Evolutionary conservation across 345 rosid genomes (phyloP).

Genomic region (Populus nigra): DNA sequence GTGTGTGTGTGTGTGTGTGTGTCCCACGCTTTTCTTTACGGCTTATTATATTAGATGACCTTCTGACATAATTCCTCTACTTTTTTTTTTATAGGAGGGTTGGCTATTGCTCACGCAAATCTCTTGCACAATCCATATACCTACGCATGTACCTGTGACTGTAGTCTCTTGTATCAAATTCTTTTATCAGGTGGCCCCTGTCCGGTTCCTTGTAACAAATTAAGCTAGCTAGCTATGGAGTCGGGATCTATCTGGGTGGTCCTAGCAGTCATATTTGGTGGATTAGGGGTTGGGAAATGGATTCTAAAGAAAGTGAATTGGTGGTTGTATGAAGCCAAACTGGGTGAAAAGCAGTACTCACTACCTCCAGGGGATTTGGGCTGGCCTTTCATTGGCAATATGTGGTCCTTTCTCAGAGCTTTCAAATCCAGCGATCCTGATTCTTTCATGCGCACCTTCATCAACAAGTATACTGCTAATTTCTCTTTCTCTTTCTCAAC

Average conservation of each 20-base stretch:
- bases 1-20: too few relatives aligned
- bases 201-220: too few relatives aligned
- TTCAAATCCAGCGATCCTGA: slow-evolving; percentile 72
- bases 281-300: slow-evolving; percentile 38
- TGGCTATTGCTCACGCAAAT: too few relatives aligned
- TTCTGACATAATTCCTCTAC: too few relatives aligned
- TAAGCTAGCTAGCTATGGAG: background rate
- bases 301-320: slow-evolving; percentile 42
- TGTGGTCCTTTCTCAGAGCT: slow-evolving; percentile 81
- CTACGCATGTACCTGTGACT: too few relatives aligned
- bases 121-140: too few relatives aligned
- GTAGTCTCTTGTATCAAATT: too few relatives aligned
- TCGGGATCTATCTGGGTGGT: slow-evolving; percentile 21
- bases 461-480: slow-evolving; percentile 36
- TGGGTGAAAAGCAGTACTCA: slow-evolving; percentile 43
- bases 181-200: too few relatives aligned
- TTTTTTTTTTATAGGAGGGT: too few relatives aligned
- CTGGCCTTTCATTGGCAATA: slow-evolving; percentile 83
- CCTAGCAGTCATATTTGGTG: background rate
- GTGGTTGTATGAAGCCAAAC: slow-evolving; percentile 55
- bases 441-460: slow-evolving; percentile 46
- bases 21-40: too few relatives aligned
- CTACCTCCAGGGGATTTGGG: slow-evolving; percentile 89
- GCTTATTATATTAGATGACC: too few relatives aligned
- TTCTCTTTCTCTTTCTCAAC: background rate